These are phyloP conservation scores for Beta macrorhiza DNA, from an alignment of 179 eudicot genomes.

Conservation along the genomic window DNA sequence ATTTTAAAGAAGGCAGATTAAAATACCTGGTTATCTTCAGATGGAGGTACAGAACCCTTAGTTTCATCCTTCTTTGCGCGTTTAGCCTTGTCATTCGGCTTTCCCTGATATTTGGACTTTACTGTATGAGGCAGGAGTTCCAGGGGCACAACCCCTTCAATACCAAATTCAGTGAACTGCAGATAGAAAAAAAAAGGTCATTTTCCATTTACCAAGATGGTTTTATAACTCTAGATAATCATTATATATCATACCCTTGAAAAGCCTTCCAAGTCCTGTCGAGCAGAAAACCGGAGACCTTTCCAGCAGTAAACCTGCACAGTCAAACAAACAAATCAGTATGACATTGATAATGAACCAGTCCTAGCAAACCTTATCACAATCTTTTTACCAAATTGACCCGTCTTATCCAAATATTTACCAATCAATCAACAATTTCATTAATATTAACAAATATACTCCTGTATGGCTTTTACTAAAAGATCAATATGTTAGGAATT, in stretches of 20 bases:
- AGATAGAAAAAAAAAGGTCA: constrained; percentile 13
- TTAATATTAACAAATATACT: no score
- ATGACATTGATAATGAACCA: neutral
- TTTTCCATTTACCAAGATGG: neutral
- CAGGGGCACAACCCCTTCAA: constrained; percentile 93
- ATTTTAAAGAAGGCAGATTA: neutral
- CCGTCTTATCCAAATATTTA: no score
- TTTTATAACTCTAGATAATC: neutral
- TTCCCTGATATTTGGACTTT: constrained; percentile 76
- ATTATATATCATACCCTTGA: constrained; percentile 54
- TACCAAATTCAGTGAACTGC: constrained; percentile 92
- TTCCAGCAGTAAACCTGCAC: constrained; percentile 98
- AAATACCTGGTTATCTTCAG: constrained; percentile 79
- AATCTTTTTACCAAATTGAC: no score
- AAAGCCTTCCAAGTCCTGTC: constrained; percentile 96
- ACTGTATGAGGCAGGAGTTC: constrained; percentile 82
- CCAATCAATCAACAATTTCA: no score
- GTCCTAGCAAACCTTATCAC: no score
- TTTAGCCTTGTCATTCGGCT: constrained; percentile 75
- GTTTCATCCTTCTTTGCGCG: constrained; percentile 91
- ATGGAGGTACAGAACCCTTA: constrained; percentile 52
- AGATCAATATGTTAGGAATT: no score
- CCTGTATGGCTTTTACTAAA: no score
- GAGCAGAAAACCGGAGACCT: constrained; percentile 93
- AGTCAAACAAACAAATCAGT: constrained; percentile 13